Base-by-base conservation (phyloP, 2,329 filamentous ascomycete genomes). In the Dactylonectria estremocensis region DNA sequence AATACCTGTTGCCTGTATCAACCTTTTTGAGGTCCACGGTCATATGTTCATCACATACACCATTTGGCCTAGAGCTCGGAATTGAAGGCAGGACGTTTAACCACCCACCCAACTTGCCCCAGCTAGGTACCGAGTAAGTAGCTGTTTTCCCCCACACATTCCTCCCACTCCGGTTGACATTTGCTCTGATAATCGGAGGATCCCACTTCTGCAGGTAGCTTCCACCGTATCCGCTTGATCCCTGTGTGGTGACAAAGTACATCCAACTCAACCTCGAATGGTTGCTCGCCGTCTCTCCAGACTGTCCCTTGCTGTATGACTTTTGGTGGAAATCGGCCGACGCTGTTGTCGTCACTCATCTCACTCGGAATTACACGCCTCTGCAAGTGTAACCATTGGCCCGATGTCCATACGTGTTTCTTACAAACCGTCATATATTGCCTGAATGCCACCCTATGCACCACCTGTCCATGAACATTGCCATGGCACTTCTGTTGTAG, bases 231-330 rank as follows among this genome's bases (percentile, higher is more conserved):
- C 18, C 18, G 13, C 22, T 37, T 24, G 31, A 69, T 16, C 33
- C 59, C 20, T 35, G 22, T 7, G 28, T 13, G 24, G 24, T 28
- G 7, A 28, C 13, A 20, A 16, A 31, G 18, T 5, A 10, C 31
- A 4, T 13, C 9, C 4, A 59, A 74, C 13, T 64, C 28, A 31
- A 16, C 37, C 40, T 43, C 7, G 11, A 64, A 14, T 67, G 67
- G 10, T 68, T 71, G 16, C 63, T 75, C 56, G 52, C 22, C 49
- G 1, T 63, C 64, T 9, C 62, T 66, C 53, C 22, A 49, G 1
- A 61, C 64, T 9, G 61, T 66, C 53, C 68, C 68, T 63, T 74
- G 70, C 35, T 74, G 73, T 37, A 71, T 59, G 16, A 63, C 45
- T 48, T 22, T 61, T 60, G 69, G 72, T 28, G 66, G 66, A 7